Evolutionary conservation across 1,284 basidiomycete species (phyloP), one percentile per base, ranked within the genome.

Genomic region (Pulveroboletus ridleyi): DNA sequence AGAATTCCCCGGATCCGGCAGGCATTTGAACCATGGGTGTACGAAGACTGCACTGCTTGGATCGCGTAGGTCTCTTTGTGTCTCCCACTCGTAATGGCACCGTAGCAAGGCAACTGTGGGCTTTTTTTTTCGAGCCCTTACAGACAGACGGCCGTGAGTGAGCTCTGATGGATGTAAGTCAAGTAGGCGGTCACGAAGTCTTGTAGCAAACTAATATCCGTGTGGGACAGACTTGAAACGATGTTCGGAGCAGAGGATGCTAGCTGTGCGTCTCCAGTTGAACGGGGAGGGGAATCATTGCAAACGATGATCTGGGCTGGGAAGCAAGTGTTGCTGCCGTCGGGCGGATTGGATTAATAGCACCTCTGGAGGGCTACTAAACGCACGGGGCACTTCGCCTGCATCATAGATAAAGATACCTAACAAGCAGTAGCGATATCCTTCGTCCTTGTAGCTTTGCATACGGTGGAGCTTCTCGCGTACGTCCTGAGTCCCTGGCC

Each of bases 401-500:
- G 58, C 66, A 3, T 64, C 61, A 17, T 68, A 68, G 11, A 68
- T 68, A 11, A 68, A 68, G 14, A 68, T 56, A 50, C 66, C 62
- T 9, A 65, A 22, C 35, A 68, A 35, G 2, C 60, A 66, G 49
- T 66, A 68, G 8, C 67, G 2, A 60, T 25, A 25, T 69, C 67
- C 39, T 68, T 67, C 41, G 52, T 58, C 44, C n/a, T 52, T 4
- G 58, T 62, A 9, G 62, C 56, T n/a, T 41, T 22, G 17, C 64
- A 67, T 8, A 14, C 56, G 64, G 20, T 61, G 56, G 20, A 70
- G 66, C 52, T 67, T 70, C 25, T 61, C 59, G 52, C 67, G 62
- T 0, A 53, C 68, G 7, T 67, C 53, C 14, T 61, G 56, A 2
- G 56, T 6, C 46, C 66, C 66, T 11, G 66, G 66, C 15, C 29